Conservation (phyloP, 2,329 filamentous ascomycete genomes). For the Chalara sp. region DNA sequence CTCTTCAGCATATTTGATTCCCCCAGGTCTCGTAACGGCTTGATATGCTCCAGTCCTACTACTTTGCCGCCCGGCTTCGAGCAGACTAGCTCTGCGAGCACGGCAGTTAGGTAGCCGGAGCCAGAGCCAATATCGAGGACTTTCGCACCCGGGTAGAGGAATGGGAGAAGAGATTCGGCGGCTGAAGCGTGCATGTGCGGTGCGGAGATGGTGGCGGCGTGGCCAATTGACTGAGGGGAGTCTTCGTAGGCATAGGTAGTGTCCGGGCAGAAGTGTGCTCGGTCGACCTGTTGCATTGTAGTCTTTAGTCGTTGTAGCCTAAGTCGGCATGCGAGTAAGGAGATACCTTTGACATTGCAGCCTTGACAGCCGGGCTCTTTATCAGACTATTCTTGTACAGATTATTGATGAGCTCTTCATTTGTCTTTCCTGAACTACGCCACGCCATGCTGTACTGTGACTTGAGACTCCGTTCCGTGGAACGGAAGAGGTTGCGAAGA, state of each 20-base stretch:
- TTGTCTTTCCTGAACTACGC: constrained; percentile 71
- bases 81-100: constrained; percentile 58
- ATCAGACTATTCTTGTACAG: constrained; percentile 68
- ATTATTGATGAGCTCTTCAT: constrained; percentile 71
- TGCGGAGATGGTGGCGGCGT: constrained; percentile 62
- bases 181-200: constrained; percentile 68
- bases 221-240: constrained; percentile 62
- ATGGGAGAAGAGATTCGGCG: constrained; percentile 53
- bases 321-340: neutral
- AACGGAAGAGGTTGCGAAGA: constrained; percentile 6
- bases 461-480: neutral
- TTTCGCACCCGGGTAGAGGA: constrained; percentile 42
- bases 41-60: constrained; percentile 71
- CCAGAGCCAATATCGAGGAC: constrained; percentile 71
- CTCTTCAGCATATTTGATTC: constrained; percentile 61
- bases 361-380: constrained; percentile 60
- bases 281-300: constrained; percentile 60
- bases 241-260: constrained; percentile 65
- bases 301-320: constrained; percentile 1
- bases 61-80: constrained; percentile 35
- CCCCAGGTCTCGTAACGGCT: constrained; percentile 54
- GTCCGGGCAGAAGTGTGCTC: constrained; percentile 75
- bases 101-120: constrained; percentile 79
- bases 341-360: constrained; percentile 69
- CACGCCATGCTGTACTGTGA: constrained; percentile 67